Evolutionary conservation across 306 rosid species (phyloP).

Genomic region (Acacia crassicarpa): DNA sequence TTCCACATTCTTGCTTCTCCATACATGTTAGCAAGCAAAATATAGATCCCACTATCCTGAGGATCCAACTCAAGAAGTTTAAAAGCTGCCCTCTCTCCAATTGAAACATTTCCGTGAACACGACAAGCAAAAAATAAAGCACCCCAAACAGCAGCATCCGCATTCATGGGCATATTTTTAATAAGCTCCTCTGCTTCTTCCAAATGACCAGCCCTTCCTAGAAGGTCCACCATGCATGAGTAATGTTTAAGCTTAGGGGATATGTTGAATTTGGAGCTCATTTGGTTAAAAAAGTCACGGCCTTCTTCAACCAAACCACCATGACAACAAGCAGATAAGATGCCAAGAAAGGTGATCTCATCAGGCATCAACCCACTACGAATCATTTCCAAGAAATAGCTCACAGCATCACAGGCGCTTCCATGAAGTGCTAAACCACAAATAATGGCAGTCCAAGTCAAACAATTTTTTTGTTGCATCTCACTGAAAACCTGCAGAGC

Average conservation of each 20-base stretch:
- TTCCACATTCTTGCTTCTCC: slow-evolving; percentile 71
- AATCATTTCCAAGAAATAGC: slow-evolving; percentile 69
- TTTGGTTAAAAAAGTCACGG: slow-evolving; percentile 57
- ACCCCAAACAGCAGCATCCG: slow-evolving; percentile 80
- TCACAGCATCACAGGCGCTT: slow-evolving; percentile 54
- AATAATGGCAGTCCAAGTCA: slow-evolving; percentile 89
- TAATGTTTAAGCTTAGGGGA: slow-evolving; percentile 66
- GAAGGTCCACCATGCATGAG: slow-evolving; percentile 87
- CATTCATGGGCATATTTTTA: slow-evolving; percentile 57
- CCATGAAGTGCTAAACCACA: slow-evolving; percentile 80
- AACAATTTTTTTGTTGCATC: slow-evolving; percentile 64
- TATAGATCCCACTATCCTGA: slow-evolving; percentile 66
- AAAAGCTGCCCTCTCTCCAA: slow-evolving; percentile 69
- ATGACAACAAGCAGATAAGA: slow-evolving; percentile 84
- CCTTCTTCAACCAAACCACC: slow-evolving; percentile 86
- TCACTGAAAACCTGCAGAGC: slow-evolving; percentile 69
- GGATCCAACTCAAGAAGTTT: slow-evolving; percentile 85
- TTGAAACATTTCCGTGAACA: slow-evolving; percentile 54
- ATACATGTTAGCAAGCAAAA: slow-evolving; percentile 69
- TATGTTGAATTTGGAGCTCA: slow-evolving; percentile 49
- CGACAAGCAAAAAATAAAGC: slow-evolving; percentile 78
- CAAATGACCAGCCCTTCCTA: slow-evolving; percentile 79
- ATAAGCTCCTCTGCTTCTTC: slow-evolving; percentile 74
- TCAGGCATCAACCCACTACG: slow-evolving; percentile 63
- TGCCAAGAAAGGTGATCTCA: slow-evolving; percentile 82